Percentiles rank a stretch among this genome's conserved stretches.
phyloP scores from a whole-genome alignment of 2,329 filamentous ascomycete species.

The Fusarium sambucinum region DNA sequence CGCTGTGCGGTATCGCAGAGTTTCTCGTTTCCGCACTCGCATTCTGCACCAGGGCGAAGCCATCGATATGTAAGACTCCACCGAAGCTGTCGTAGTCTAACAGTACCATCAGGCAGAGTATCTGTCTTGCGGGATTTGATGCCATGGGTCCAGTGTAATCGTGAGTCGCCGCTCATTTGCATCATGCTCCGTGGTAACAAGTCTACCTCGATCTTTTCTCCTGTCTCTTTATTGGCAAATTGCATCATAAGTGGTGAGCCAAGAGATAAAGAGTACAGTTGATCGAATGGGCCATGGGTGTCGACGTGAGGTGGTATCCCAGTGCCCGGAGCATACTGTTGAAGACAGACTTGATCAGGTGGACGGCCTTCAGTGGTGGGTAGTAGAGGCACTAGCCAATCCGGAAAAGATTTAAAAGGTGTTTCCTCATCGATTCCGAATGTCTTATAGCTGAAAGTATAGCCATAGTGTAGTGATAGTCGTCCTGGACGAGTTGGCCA shows the following conservation, averaged over 20 bases:
- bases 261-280: conserved; percentile 60
- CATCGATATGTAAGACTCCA: conserved; percentile 70
- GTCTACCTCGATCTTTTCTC: conserved; percentile 58
- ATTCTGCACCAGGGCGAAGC: conserved; percentile 60
- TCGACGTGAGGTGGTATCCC: conserved; percentile 73
- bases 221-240: conserved; percentile 52
- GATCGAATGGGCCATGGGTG: conserved; percentile 62
- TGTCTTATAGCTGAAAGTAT: conserved; percentile 70
- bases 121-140: conserved; percentile 68
- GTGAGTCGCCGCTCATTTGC: conserved; percentile 62
- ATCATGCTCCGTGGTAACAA: conserved; percentile 63
- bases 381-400: conserved; percentile 63
- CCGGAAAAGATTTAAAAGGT: conserved; percentile 64
- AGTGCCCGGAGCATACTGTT: conserved; percentile 70
- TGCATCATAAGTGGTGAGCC: conserved; percentile 60
- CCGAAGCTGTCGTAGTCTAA: conserved; percentile 58
- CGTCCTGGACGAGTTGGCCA: conserved; percentile 62
- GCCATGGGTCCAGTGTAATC: conserved; percentile 68
- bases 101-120: conserved; percentile 58
- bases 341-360: conserved; percentile 70
- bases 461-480: conserved; percentile 66
- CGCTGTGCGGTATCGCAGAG: conserved; percentile 66
- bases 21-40: conserved; percentile 63
- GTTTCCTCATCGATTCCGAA: conserved; percentile 65
- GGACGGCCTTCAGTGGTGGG: conserved; percentile 57